Percentiles rank a stretch among this genome's conserved stretches.
Evolutionary conservation across 108 stramenopile species (phyloP).

Genomic region (Chaetoceros tenuissimus): DNA sequence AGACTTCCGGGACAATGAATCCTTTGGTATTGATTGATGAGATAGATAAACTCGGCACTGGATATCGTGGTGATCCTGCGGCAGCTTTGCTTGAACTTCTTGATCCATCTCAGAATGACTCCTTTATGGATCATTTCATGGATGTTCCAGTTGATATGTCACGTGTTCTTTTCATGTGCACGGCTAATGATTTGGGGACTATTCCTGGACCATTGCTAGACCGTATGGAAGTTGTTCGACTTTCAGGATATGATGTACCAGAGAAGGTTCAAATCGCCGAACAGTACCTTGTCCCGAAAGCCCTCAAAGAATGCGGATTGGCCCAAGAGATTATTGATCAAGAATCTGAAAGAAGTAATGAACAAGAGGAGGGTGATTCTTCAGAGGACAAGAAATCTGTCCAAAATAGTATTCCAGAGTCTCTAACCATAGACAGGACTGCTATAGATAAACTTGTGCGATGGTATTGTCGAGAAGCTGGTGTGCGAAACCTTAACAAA

Average conservation of each 20-base stretch:
- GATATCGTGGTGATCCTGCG: conserved; percentile 91
- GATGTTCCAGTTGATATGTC: conserved; percentile 97
- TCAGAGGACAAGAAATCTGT: conserved; percentile 16
- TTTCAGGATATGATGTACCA: conserved; percentile 95
- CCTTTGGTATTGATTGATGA: conserved; percentile 97
- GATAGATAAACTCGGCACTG: conserved; percentile 93
- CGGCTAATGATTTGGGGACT: conserved; percentile 88
- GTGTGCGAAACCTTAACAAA: conserved; percentile 93
- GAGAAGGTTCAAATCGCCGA: conserved; percentile 96
- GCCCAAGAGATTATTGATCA: conserved; percentile 33
- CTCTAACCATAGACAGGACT: conserved; percentile 50
- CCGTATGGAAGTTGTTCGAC: conserved; percentile 95
- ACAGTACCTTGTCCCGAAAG: conserved; percentile 93
- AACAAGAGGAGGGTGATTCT: too few relatives aligned
- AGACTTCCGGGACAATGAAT: conserved; percentile 74
- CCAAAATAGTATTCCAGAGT: conserved; percentile 43
- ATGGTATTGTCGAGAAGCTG: conserved; percentile 97
- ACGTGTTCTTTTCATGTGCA: conserved; percentile 96
- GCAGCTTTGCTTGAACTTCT: conserved; percentile 90
- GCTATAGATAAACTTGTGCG: conserved; percentile 88
- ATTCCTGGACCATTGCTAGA: conserved; percentile 96
- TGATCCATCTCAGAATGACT: conserved; percentile 88
- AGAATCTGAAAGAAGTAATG: too few relatives aligned
- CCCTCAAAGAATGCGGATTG: conserved; percentile 83
- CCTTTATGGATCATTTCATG: conserved; percentile 95